phyloP scores from a whole-genome alignment of 208 protist genomes.

The Acanthamoeba culbertsoni region DNA sequence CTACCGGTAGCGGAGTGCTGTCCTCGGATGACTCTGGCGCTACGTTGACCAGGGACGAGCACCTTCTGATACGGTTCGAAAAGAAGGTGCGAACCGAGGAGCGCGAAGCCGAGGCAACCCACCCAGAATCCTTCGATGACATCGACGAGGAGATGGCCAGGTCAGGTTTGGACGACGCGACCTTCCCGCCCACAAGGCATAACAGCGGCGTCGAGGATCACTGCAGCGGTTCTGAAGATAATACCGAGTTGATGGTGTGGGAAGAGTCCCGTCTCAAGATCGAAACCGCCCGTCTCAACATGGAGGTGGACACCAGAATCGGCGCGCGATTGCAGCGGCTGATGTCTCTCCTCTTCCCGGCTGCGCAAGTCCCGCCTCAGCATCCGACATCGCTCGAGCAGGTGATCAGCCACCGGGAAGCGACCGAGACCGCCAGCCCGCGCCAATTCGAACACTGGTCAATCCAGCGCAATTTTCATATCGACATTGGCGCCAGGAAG shows the following conservation, averaged over 20 bases:
- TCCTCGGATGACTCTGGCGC: not conserved
- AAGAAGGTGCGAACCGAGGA: constrained; percentile 30
- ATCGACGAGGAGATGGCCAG: constrained; percentile 29
- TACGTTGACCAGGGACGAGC: not conserved
- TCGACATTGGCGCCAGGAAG: not conserved
- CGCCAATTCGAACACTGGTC: too few species aligned
- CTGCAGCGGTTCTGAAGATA: not conserved
- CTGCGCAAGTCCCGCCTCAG: not conserved
- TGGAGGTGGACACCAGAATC: not conserved
- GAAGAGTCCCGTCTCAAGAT: not conserved
- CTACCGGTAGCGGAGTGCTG: not conserved
- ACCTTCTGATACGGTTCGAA: not conserved
- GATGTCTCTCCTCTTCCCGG: not conserved
- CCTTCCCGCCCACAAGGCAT: not conserved
- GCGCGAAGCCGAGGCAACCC: not conserved
- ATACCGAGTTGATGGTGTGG: not conserved
- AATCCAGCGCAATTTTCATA: not conserved
- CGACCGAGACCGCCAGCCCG: too few species aligned
- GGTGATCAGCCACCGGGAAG: too few species aligned
- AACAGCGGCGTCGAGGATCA: not conserved
- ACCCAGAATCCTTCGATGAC: not conserved
- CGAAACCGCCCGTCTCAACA: not conserved
- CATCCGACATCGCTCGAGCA: not conserved
- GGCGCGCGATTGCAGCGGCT: not conserved
- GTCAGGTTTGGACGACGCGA: too few species aligned